phyloP scores from a whole-genome alignment of 2,329 filamentous ascomycete species.

The Remersonia thermophila region DNA sequence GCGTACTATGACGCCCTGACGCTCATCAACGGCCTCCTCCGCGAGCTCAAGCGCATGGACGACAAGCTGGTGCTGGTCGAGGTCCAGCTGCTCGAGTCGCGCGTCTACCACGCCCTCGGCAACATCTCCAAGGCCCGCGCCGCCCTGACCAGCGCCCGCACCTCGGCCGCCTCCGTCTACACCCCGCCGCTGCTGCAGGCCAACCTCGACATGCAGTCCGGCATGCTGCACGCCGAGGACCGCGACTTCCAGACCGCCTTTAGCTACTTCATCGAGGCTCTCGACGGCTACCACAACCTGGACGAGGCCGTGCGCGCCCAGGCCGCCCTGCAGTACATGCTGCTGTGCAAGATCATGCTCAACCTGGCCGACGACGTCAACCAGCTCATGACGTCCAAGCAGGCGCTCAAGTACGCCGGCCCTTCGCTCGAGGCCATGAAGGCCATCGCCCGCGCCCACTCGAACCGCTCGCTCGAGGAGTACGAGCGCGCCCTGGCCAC shows the following conservation, averaged over 20 bases:
- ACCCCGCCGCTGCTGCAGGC: slow-evolving; percentile 91
- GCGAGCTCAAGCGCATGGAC: slow-evolving; percentile 93
- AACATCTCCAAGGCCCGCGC: slow-evolving; percentile 95
- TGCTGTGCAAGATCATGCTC: slow-evolving; percentile 99
- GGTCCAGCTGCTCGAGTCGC: slow-evolving; percentile 91
- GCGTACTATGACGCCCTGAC: slow-evolving; percentile 94
- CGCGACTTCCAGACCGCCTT: slow-evolving; percentile 98
- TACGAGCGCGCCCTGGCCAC: slow-evolving; percentile 86
- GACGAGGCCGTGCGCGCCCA: slow-evolving; percentile 84
- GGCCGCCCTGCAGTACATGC: slow-evolving; percentile 97
- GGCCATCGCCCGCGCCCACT: slow-evolving; percentile 88
- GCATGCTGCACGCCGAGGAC: slow-evolving; percentile 97
- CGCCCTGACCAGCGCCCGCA: slow-evolving; percentile 85
- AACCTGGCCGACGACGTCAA: slow-evolving; percentile 95
- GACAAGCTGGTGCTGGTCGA: slow-evolving; percentile 97
- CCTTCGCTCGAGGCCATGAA: slow-evolving; percentile 98
- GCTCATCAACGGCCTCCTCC: slow-evolving; percentile 89
- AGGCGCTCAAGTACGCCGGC: slow-evolving; percentile 90
- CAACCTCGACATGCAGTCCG: slow-evolving; percentile 96
- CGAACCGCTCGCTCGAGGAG: slow-evolving; percentile 89
- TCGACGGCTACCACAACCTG: slow-evolving; percentile 91
- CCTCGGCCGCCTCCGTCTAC: slow-evolving; percentile 92
- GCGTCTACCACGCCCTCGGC: slow-evolving; percentile 92
- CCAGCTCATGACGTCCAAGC: slow-evolving; percentile 86
- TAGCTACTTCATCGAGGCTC: slow-evolving; percentile 97